Percentiles rank a stretch among this genome's conserved stretches.
Evolutionary conservation across 2,329 filamentous ascomycete species (phyloP).

Genomic region (Cryphonectria parasitica): DNA sequence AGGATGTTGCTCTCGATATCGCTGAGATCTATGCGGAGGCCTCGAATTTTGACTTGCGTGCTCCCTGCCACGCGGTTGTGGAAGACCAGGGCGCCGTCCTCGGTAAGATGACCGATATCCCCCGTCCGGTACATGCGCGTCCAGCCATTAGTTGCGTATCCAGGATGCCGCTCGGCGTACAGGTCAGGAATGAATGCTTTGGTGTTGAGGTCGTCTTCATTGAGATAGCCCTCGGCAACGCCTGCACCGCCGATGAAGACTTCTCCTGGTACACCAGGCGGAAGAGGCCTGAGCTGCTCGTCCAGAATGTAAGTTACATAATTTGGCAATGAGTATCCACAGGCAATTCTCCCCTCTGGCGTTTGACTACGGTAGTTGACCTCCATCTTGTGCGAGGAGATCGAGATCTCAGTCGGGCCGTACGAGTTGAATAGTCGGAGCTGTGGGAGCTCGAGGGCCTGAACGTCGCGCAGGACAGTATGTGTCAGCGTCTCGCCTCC

Average conservation of each 20-base stretch:
- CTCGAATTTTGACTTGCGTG: constrained; percentile 49
- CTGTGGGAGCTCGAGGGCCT: background rate
- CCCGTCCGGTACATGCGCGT: constrained; percentile 45
- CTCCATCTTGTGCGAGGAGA: constrained; percentile 6
- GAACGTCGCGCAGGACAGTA: background rate
- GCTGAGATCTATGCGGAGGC: constrained; percentile 38
- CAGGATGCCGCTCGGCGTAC: background rate
- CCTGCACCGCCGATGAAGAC: constrained; percentile 46
- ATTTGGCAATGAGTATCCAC: constrained; percentile 46
- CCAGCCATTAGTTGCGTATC: constrained; percentile 24
- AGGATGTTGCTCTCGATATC: constrained; percentile 35
- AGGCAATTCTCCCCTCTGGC: constrained; percentile 35
- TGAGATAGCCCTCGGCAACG: constrained; percentile 35
- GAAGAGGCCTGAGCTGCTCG: constrained; percentile 32
- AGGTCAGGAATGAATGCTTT: constrained; percentile 1
- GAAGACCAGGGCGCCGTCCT: constrained; percentile 41
- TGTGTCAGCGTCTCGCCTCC: constrained; percentile 38
- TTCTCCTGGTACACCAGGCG: constrained; percentile 44
- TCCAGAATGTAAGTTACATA: constrained; percentile 14
- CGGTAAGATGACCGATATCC: constrained; percentile 41
- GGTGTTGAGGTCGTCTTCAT: constrained; percentile 30
- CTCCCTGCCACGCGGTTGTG: constrained; percentile 46
- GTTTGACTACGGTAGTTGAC: background rate
- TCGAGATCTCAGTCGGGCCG: constrained; percentile 18
- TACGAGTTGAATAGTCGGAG: constrained; percentile 23